Percentiles rank a stretch among this genome's conserved stretches.
Conservation (phyloP, 1,284 basidiomycete genomes). For the Puccinia coronata region DNA sequence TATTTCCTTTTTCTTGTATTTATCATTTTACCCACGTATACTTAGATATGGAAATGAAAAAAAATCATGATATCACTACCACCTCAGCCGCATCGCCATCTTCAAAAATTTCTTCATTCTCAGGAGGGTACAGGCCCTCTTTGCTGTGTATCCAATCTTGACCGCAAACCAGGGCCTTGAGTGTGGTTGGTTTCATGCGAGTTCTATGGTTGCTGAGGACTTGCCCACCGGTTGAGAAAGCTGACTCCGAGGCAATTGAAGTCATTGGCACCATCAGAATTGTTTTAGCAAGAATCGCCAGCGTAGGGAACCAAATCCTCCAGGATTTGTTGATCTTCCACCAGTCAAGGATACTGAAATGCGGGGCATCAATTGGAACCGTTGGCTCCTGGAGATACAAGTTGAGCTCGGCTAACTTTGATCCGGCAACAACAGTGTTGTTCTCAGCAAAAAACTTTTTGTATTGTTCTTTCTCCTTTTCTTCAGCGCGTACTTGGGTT, state of each 20-base stretch:
- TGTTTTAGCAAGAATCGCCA: neutral
- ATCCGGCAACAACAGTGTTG: neutral
- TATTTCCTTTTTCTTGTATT: too few relatives aligned
- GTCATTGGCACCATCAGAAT: neutral
- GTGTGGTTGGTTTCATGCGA: neutral
- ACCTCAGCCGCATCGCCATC: neutral
- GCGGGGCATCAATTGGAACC: neutral
- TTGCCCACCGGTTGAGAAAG: conserved; percentile 8
- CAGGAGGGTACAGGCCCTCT: neutral
- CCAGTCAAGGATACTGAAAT: conserved; percentile 1
- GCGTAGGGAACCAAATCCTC: neutral
- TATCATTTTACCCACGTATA: too few relatives aligned
- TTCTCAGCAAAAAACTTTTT: neutral
- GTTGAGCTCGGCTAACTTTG: neutral
- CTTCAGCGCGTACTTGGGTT: neutral
- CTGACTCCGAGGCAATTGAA: neutral
- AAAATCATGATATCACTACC: neutral
- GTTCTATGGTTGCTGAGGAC: neutral
- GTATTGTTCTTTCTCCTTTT: neutral
- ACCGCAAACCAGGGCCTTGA: neutral
- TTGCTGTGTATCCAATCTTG: conserved; percentile 11
- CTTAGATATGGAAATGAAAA: too few relatives aligned
- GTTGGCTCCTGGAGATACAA: neutral
- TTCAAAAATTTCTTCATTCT: neutral
- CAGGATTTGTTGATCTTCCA: neutral